Conservation (phyloP, 768 basidiomycete genomes). For the Trametopsis cervina region DNA sequence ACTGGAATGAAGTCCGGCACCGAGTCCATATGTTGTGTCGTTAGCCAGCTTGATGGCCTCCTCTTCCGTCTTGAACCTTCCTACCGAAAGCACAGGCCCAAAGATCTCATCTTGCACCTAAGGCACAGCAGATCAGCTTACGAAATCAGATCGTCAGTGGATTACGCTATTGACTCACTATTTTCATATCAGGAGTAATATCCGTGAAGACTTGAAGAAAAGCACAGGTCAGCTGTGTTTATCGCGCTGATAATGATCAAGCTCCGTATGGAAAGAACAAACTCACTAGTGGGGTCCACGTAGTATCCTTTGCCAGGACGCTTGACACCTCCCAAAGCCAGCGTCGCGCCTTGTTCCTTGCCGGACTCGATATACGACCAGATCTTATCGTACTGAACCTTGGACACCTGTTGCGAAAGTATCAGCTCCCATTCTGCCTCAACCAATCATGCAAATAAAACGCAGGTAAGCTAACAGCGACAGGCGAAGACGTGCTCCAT, state of each 20-base stretch:
- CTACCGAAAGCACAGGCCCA: constrained; percentile 85
- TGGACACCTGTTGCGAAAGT: constrained; percentile 58
- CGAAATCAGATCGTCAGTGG: neutral
- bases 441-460: neutral
- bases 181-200: constrained; percentile 75
- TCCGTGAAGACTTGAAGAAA: constrained; percentile 66
- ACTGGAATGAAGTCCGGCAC: constrained; percentile 88
- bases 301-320: constrained; percentile 75
- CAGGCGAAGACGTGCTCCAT: neutral
- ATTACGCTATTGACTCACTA: constrained; percentile 41
- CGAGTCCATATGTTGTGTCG: constrained; percentile 84
- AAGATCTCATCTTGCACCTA: constrained; percentile 61
- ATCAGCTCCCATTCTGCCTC: neutral
- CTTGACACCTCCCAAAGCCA: constrained; percentile 75
- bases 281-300: constrained; percentile 83
- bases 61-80: constrained; percentile 79
- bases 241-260: neutral
- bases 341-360: constrained; percentile 74
- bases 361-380: constrained; percentile 87
- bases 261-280: neutral
- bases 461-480: neutral
- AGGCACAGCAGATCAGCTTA: too few species aligned
- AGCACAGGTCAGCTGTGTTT: constrained; percentile 3
- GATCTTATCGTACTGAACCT: constrained; percentile 78
- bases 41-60: constrained; percentile 84